phyloP scores from a whole-genome alignment of 2,329 filamentous ascomycete species.

The Cylindrodendrum hubeiense region DNA sequence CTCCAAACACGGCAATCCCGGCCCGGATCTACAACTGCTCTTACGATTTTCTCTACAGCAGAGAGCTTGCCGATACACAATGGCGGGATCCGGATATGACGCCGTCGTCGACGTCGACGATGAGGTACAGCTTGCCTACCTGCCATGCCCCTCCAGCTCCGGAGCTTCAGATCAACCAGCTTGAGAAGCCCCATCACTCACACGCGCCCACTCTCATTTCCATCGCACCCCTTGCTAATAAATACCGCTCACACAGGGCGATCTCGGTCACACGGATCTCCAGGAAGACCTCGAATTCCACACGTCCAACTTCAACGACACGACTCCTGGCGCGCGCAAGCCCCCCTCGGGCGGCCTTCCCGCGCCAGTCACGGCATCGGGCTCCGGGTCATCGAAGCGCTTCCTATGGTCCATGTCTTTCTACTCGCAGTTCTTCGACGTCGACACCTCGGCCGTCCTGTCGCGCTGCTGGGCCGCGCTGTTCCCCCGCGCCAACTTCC shows the following conservation, averaged over 20 bases:
- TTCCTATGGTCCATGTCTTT: constrained; percentile 93
- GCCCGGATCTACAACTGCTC: background rate
- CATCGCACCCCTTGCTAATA: constrained; percentile 20
- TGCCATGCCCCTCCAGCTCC: constrained; percentile 27
- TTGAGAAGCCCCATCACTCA: constrained; percentile 13
- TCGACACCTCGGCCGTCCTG: constrained; percentile 92
- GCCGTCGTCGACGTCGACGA: constrained; percentile 98
- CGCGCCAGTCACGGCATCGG: constrained; percentile 66
- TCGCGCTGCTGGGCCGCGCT: constrained; percentile 89
- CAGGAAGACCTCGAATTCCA: constrained; percentile 99
- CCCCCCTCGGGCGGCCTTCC: constrained; percentile 65
- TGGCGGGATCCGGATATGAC: constrained; percentile 93
- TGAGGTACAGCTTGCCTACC: constrained; percentile 70
- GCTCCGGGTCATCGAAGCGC: constrained; percentile 74
- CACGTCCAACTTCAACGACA: constrained; percentile 84
- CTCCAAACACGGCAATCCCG: background rate
- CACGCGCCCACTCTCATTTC: background rate
- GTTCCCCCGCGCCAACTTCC: constrained; percentile 92
- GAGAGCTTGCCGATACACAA: constrained; percentile 52
- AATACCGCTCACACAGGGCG: constrained; percentile 72
- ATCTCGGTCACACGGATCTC: constrained; percentile 97
- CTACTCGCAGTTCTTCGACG: constrained; percentile 98
- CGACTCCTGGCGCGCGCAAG: constrained; percentile 63
- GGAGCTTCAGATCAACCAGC: constrained; percentile 22
- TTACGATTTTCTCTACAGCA: background rate